These are phyloP conservation scores for Gossypium mustelinum DNA, from an alignment of 345 rosid species.

Conservation along the genomic window DNA sequence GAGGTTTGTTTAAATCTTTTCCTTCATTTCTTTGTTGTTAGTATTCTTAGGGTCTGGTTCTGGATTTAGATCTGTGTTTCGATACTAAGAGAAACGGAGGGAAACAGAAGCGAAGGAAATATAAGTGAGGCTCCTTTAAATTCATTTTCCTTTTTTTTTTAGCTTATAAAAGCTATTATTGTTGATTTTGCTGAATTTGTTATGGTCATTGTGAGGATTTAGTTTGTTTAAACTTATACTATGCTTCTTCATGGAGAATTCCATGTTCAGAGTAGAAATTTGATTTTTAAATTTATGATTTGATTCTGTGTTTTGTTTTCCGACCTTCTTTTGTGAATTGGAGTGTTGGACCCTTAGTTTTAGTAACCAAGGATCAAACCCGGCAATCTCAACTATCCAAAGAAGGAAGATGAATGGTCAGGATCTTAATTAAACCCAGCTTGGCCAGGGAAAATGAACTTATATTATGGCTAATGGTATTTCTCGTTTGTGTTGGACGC, in stretches of 20 bases:
- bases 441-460: background rate
- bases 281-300: background rate
- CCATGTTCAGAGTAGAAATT: background rate
- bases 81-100: background rate
- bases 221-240: conserved; percentile 1
- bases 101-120: background rate
- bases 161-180: background rate
- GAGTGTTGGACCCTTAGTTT: no score
- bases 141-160: background rate
- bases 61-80: background rate
- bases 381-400: no score
- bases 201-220: background rate
- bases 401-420: background rate
- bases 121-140: background rate
- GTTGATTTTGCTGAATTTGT: background rate
- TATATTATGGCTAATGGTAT: background rate
- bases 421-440: background rate
- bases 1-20: conserved; percentile 35
- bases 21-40: background rate
- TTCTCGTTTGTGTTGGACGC: background rate
- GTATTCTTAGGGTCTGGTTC: background rate
- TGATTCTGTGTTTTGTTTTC: no score
- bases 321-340: no score
- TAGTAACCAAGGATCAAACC: no score
- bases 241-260: background rate